phyloP scores from a whole-genome alignment of 306 rosid species.

The Senna siamea region DNA sequence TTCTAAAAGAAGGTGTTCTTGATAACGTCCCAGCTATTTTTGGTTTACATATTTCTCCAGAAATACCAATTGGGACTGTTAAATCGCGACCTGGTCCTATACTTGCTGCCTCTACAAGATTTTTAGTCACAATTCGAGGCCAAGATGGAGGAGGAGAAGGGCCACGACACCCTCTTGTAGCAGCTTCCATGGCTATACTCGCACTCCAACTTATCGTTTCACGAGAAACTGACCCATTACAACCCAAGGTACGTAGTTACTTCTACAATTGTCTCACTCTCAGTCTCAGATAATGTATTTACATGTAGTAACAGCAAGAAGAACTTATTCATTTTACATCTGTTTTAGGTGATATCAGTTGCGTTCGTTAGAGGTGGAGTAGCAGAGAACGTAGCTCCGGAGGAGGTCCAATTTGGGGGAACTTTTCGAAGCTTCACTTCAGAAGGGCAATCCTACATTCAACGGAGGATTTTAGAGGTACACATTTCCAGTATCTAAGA shows the following conservation, averaged over 20 bases:
- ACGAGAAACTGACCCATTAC: slow-evolving; percentile 55
- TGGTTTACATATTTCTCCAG: slow-evolving; percentile 51
- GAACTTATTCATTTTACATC: background rate
- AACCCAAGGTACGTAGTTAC: slow-evolving; percentile 45
- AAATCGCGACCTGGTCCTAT: slow-evolving; percentile 61
- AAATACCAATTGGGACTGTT: slow-evolving; percentile 38
- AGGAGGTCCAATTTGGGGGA: slow-evolving; percentile 52
- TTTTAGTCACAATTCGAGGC: slow-evolving; percentile 49
- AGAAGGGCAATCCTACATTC: slow-evolving; percentile 49
- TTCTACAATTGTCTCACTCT: no score
- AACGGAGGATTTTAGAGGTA: slow-evolving; percentile 60
- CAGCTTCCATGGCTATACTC: slow-evolving; percentile 48
- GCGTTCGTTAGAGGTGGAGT: slow-evolving; percentile 53
- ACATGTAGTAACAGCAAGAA: no score
- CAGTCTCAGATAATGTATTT: no score
- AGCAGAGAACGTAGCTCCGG: slow-evolving; percentile 47
- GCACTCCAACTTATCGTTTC: slow-evolving; percentile 60
- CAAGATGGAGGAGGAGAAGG: no score
- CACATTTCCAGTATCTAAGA: no score
- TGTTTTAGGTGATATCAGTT: slow-evolving; percentile 54
- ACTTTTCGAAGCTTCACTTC: slow-evolving; percentile 54
- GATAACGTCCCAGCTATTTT: slow-evolving; percentile 55
- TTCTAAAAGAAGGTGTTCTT: slow-evolving; percentile 56
- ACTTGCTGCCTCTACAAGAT: slow-evolving; percentile 55
- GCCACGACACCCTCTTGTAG: slow-evolving; percentile 54